These are phyloP conservation scores for Cadophora sp. DNA, from an alignment of 2,329 filamentous ascomycete genomes.

Conservation along the genomic window DNA sequence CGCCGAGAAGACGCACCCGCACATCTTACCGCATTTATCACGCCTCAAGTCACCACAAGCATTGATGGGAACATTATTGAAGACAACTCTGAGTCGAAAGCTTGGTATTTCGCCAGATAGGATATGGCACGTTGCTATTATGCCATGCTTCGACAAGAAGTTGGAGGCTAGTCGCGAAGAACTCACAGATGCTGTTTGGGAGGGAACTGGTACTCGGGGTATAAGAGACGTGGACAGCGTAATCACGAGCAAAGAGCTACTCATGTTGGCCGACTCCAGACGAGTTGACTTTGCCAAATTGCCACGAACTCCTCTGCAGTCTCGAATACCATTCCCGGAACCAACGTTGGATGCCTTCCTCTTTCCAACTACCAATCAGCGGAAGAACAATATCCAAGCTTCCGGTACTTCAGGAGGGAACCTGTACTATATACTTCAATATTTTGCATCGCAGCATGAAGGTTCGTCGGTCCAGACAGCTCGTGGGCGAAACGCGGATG, in stretches of 20 bases:
- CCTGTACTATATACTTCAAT: constrained; percentile 81
- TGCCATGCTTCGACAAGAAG: constrained; percentile 99
- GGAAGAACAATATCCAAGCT: constrained; percentile 54
- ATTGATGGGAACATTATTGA: constrained; percentile 86
- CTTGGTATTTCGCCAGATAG: constrained; percentile 76
- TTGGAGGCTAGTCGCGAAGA: constrained; percentile 94
- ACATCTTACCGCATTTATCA: constrained; percentile 90
- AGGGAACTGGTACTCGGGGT: constrained; percentile 56
- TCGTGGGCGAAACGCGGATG: constrained; percentile 87
- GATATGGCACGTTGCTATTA: constrained; percentile 94
- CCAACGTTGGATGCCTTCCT: constrained; percentile 73
- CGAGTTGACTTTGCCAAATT: constrained; percentile 78
- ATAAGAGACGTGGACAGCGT: constrained; percentile 96
- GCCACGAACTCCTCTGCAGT: constrained; percentile 62
- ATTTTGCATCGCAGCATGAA: constrained; percentile 72
- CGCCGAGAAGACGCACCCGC: constrained; percentile 95
- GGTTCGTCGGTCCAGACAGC: constrained; percentile 74
- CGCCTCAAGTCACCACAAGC: constrained; percentile 94
- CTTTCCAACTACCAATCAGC: constrained; percentile 61
- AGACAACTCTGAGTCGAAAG: constrained; percentile 78
- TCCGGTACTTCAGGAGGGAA: constrained; percentile 90
- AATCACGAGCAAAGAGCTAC: constrained; percentile 92
- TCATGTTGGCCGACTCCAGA: constrained; percentile 86
- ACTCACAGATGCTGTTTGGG: constrained; percentile 83
- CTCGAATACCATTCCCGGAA: constrained; percentile 74